Base-by-base conservation (phyloP, 2,329 filamentous ascomycete genomes). In the Massarina eburnea region DNA sequence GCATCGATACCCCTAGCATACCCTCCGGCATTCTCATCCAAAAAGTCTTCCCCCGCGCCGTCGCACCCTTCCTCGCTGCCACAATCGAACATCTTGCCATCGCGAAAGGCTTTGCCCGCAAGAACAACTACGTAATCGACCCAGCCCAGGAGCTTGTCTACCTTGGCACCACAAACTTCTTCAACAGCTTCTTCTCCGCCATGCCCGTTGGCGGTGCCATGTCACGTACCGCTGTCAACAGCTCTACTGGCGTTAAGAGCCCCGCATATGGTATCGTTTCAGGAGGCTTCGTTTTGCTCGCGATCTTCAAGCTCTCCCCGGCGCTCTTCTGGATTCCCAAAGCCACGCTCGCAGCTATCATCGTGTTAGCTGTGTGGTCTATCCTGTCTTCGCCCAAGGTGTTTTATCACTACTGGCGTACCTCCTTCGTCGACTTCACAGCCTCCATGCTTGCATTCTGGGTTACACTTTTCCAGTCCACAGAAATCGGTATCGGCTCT, bases 301-400 rank as follows among this genome's bases (percentile, higher is more conserved):
- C 78, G 17, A 78, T 86, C 20, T 86, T 82, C 58, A 76, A 82
- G 47, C 76, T 86, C 29, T 79, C 79, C 0, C 79, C 78, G 0
- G 78, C 80, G 0, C 73, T 87, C 0, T 85, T 82, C 67, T 87
- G 82, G 81, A 82, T 86, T n/a, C 83, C 84, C 1, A 84, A 84
- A 54, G 76, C 83, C 0, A 84, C 81, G 0, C 73, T 86, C 1
- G 78, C 83, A 1, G 83, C 82, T 2, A 84, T 86, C 49, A 85
- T 86, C 51, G 84, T 86, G 53, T 82, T 80, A 48, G 83, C 83
- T 5, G 81, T 86, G 0, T 80, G 80, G 67, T 80, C 82, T 30
- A 72, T 86, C 6, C 80, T 86, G 35, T 79, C 80, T 0, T 76
- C 80, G 0, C 77, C 82, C 0, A 76, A 73, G 2, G 74, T 79